Conservation (phyloP, 1,284 basidiomycete genomes). For the Ustilago hordei region DNA sequence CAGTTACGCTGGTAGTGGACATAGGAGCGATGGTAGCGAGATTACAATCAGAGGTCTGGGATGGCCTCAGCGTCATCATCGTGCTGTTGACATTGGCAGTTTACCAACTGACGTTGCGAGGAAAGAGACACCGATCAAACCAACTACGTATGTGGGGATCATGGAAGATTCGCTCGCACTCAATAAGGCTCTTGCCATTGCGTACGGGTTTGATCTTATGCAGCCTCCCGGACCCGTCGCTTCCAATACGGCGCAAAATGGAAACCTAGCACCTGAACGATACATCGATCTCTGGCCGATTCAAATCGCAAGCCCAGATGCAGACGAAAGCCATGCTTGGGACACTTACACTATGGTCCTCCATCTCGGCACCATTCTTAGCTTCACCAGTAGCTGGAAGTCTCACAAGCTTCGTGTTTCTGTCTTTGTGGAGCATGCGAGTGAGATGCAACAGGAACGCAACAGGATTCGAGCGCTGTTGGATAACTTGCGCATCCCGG, state of each 20-base stretch:
- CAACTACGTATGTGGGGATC: conserved; percentile 67
- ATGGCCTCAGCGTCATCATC: conserved; percentile 42
- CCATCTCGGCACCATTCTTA: conserved; percentile 68
- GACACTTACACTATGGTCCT: conserved; percentile 70
- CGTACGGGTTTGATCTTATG: conserved; percentile 66
- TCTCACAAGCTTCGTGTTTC: conserved; percentile 66
- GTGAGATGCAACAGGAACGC: conserved; percentile 63
- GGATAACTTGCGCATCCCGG: conserved; percentile 68
- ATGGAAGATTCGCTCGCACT: conserved; percentile 69
- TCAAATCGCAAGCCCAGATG: conserved; percentile 63
- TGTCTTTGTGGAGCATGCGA: conserved; percentile 67
- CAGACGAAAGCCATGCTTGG: conserved; percentile 62
- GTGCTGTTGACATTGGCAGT: conserved; percentile 43
- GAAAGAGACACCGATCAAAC: conserved; percentile 63
- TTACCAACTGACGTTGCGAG: conserved; percentile 64
- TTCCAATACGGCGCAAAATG: conserved; percentile 14
- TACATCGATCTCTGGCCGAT: conserved; percentile 69
- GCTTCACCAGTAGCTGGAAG: conserved; percentile 67
- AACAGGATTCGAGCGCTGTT: conserved; percentile 62
- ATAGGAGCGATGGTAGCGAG: conserved; percentile 56
- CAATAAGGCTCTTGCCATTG: conserved; percentile 67
- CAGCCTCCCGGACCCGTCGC: conserved; percentile 41
- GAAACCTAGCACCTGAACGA: conserved; percentile 30
- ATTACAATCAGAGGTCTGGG: conserved; percentile 58
- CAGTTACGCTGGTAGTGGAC: conserved; percentile 17